Base-by-base conservation (phyloP, 768 basidiomycete genomes). In the Mycena pura region DNA sequence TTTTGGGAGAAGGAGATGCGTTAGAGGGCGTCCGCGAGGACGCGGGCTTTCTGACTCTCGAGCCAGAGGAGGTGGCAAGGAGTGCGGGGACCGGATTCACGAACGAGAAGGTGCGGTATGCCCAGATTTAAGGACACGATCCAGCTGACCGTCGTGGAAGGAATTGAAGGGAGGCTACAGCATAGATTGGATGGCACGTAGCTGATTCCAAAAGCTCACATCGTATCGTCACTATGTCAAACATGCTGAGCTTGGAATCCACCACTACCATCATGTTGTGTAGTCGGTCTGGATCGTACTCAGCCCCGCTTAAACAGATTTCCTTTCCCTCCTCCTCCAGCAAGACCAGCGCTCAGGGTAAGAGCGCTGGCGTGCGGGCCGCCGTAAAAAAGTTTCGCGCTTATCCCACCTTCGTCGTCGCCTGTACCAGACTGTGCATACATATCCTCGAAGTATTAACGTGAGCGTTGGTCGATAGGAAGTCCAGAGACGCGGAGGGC, bases 361-460 rank as follows among this genome's bases (percentile, higher is more conserved):
- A 96, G 79, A 3, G 86, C 93, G 64, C 90, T 93, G 24, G 93
- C 94, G 74, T 97, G 95, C 73, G 96, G 95, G 1, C 88, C 92
- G 10, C 86, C 87, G 0, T 94, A 96, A 0, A 92, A 95, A 59
- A 93, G 73, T 0, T 90, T 91, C 0, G 89, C 88, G 63, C 83
- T 80, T 29, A 88, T 76, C 19, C 86, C 89, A 13, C 89, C 89
- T 5, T 91, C 88, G 55, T 90, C 86, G 60, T 82, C 84, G 64
- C 73, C 78, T 14, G 84, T 24, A 80, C 70, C 39, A 78, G 81
- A 58, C 78, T 79, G 46, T 79, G 73, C n/a, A n/a, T n/a, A n/a
- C 24, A 79, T 78, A 41, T 86, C 80, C 40, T 85, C 86, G 62
- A 84, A 80, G 46, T 84, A 78, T 62, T 89, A 84, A 39, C 78